Evolutionary conservation across 2,329 filamentous ascomycete genomes (phyloP), one percentile per base, ranked within the genome.

Genomic region (Aspergillus arachidicola): DNA sequence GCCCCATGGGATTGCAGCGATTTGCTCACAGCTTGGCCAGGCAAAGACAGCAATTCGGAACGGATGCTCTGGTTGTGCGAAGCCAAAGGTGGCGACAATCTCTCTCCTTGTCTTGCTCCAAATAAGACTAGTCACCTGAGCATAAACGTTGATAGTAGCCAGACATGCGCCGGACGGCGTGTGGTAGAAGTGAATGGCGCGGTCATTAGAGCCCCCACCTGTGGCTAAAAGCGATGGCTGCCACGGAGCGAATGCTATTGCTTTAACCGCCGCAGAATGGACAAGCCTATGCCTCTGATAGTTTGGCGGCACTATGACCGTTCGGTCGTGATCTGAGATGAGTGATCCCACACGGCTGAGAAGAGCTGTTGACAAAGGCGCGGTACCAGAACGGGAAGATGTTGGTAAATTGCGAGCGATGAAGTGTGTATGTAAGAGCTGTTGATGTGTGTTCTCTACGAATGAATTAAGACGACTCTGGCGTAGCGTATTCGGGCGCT

Each of bases 171-270:
- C 95, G 0, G 93, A 94, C 23, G 85, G 85, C 0, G 92, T 91
- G 77, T 98, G 94, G 78, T 91, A 97, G 81, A 99, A 99, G 79
- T 96, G 94, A 62, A 99, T 97, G 76, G 93, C 93, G 71, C 93
- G 92, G 80, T 99, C 94, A 72, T 96, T 96, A 53, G 92, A 94
- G 28, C 95, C 95, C 45, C 95, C 94, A 3, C 95, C 93, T 1
- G 94, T 96, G 16, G 95, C 95, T 45, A 99, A 79, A 5, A 99
- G 84, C 4, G 90, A 91, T 28, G 91, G 87, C 61, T 94, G 91
- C 94, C 94, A 99, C 0, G 95, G 94, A 66, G 94, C 96, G 78
- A 98, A 98, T 2, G 95, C 93, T 69, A 98, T 95, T 36, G 95
- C 95, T 78, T 99, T 99, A 68, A 98, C 91, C 2, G 95, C 95